Percentiles rank a stretch among this genome's conserved stretches.
Evolutionary conservation across 305 asterid species (phyloP).

Genomic region (Petunia hybrid): DNA sequence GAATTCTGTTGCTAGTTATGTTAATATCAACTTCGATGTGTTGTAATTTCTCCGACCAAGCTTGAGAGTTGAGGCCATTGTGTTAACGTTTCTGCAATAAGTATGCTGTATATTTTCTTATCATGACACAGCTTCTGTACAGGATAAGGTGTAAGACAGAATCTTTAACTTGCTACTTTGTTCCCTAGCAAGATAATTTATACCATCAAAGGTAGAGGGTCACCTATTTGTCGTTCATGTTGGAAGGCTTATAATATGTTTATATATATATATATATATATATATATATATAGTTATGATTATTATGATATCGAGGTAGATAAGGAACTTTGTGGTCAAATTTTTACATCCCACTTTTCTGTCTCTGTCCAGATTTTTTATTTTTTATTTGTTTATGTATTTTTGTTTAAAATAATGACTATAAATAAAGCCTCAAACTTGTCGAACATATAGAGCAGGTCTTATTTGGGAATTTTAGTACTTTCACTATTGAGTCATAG

Average conservation of each 20-base stretch:
- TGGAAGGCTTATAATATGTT: background rate
- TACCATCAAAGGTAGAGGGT: background rate
- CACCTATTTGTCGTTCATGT: background rate
- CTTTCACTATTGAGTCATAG: background rate
- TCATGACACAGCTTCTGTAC: background rate
- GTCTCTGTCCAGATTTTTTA: background rate
- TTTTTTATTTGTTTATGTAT: too few relatives aligned
- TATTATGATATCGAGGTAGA: background rate
- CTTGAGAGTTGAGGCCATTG: background rate
- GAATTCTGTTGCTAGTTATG: background rate
- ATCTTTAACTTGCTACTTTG: background rate
- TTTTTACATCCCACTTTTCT: background rate
- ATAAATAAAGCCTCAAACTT: background rate
- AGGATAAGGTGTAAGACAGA: constrained; percentile 19
- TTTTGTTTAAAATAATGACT: background rate
- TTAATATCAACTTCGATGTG: background rate
- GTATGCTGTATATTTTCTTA: background rate
- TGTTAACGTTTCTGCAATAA: background rate
- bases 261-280: background rate
- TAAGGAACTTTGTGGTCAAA: background rate
- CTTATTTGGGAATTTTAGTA: background rate
- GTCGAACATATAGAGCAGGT: background rate
- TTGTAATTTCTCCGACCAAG: constrained; percentile 20
- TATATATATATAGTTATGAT: background rate
- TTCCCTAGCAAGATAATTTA: background rate